Base-by-base conservation (phyloP, 805 yeast genomes). In the Wickerhamiella shivajii region DNA sequence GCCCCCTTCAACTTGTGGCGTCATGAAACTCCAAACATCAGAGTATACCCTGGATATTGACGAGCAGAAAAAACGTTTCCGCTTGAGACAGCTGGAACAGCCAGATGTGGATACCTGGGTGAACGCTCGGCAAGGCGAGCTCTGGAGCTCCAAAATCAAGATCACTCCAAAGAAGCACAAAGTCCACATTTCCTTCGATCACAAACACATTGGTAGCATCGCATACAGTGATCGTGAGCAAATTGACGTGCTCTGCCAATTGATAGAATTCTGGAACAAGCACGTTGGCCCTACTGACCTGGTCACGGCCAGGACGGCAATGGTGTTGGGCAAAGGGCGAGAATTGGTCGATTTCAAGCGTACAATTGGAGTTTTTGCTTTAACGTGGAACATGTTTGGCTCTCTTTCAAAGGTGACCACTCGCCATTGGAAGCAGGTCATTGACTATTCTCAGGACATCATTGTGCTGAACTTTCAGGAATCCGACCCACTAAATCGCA, bases 381-480 rank as follows among this genome's bases (percentile, higher is more conserved):
- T 56, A 16, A 57, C 66, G 1, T 60, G 61, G 61, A 60, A 60
- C 37, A 52, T 50, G n/a, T 59, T 60, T 12, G 61, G 60, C 12
- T 43, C 27, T 51, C 58, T 14, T 18, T 40, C 8, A 49, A 45
- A 32, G 44, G 44, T 26, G n/a, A 27, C 6, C 31, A 31, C 23
- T 26, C 17, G 15, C 7, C 6, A 25, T 15, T 16, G 29, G 24
- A 33, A 24, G 18, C 25, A 38, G 29, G 21, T 46, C 42, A 26
- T 30, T n/a, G 24, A 30, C 14, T 22, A 18, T 12, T 22, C 17
- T 12, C 10, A 17, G 8, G 38, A 35, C 22, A 21, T 35, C 10
- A 18, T 35, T 42, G 45, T 47, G 41, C 39, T n/a, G 39, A 44
- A 17, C 14, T 62, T 90, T 33, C 93, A 90, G 53, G 98, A 90